Conservation (phyloP, 2,329 filamentous ascomycete genomes). For the Coniochaeta sp. region DNA sequence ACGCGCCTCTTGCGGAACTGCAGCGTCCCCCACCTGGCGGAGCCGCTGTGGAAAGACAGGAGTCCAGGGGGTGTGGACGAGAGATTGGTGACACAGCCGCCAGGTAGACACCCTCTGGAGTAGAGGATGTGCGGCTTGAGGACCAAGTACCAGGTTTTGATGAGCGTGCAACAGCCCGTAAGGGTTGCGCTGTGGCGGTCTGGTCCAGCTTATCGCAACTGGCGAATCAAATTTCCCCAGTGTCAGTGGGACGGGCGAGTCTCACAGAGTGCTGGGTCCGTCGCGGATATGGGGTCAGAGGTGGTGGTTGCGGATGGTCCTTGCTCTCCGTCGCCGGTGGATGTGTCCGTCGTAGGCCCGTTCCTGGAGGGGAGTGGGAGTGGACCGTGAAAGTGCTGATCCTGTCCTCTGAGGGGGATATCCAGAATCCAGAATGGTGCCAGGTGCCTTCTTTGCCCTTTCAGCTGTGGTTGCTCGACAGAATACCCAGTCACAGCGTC, state of each 20-base stretch:
- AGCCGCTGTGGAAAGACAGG: background rate
- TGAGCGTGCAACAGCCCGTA: background rate
- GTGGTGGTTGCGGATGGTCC: background rate
- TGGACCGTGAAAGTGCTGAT: conserved; percentile 16
- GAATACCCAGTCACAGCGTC: conserved; percentile 19
- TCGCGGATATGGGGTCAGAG: background rate
- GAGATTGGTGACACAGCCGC: conserved; percentile 17
- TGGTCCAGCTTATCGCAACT: background rate
- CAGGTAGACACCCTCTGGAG: conserved; percentile 19
- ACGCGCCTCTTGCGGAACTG: conserved; percentile 5
- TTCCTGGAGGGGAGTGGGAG: too few relatives aligned
- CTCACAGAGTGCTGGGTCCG: background rate
- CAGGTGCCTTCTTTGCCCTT: background rate
- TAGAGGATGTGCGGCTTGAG: conserved; percentile 14
- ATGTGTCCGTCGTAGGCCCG: too few relatives aligned
- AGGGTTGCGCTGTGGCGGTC: background rate
- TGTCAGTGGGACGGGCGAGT: background rate
- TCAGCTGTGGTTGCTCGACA: conserved; percentile 8
- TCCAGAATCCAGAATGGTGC: conserved; percentile 9
- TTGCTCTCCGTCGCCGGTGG: background rate
- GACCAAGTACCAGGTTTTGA: conserved; percentile 8
- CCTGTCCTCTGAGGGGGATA: conserved; percentile 5
- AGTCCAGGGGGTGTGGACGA: background rate
- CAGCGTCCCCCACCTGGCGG: background rate
- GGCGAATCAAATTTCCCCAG: background rate